Evolutionary conservation across 2,329 filamentous ascomycete species (phyloP).

Genomic region (Fusarium keratoplasticum): DNA sequence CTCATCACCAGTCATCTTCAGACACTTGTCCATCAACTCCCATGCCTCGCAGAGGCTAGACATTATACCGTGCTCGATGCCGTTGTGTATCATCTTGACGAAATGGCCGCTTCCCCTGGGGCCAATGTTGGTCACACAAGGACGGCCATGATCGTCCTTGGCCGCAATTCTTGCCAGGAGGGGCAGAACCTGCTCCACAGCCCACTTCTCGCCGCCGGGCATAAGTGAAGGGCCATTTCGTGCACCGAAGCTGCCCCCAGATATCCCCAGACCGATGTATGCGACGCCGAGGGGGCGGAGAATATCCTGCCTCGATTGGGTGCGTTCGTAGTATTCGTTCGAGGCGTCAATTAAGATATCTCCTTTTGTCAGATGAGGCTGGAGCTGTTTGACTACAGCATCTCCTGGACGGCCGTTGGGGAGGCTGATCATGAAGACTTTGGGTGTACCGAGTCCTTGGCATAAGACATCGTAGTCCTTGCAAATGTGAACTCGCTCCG

Average conservation of each 20-base stretch:
- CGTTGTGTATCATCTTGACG: constrained; percentile 82
- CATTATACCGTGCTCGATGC: constrained; percentile 80
- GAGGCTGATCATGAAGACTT: constrained; percentile 32
- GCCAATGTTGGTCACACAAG: constrained; percentile 71
- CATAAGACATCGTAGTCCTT: constrained; percentile 26
- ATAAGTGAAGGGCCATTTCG: constrained; percentile 75
- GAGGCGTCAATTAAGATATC: constrained; percentile 77
- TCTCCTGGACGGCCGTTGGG: constrained; percentile 29
- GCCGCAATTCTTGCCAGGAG: constrained; percentile 71
- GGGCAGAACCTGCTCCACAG: constrained; percentile 69
- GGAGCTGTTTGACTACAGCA: constrained; percentile 10
- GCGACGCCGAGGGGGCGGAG: constrained; percentile 67
- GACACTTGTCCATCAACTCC: constrained; percentile 68
- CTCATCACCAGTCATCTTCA: constrained; percentile 70
- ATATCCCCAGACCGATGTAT: constrained; percentile 76
- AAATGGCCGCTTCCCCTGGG: constrained; percentile 75
- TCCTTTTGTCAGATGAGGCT: constrained; percentile 62
- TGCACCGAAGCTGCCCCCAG: constrained; percentile 76
- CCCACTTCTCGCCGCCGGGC: constrained; percentile 69
- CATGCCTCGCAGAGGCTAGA: constrained; percentile 72
- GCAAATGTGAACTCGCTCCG: constrained; percentile 14
- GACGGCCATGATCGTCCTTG: constrained; percentile 66
- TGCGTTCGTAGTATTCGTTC: constrained; percentile 75
- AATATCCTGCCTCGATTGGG: constrained; percentile 70
- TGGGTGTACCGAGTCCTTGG: constrained; percentile 18